phyloP scores from a whole-genome alignment of 306 rosid genomes.

The Dalbergia oliveri region DNA sequence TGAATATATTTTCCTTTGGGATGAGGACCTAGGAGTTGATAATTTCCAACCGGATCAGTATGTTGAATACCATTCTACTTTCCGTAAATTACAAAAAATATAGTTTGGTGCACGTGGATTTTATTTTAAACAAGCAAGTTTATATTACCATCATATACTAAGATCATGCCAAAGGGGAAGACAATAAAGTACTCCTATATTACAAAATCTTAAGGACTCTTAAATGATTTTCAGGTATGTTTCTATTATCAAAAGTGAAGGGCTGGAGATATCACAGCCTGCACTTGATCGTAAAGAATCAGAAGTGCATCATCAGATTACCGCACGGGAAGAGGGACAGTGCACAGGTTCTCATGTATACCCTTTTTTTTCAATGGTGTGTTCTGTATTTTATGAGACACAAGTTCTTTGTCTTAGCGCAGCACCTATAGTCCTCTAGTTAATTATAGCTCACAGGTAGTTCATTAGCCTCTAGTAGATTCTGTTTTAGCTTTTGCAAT shows the following conservation, averaged over 20 bases:
- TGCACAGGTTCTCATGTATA: slow-evolving; percentile 71
- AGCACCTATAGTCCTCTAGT: too few species aligned
- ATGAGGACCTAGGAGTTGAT: slow-evolving; percentile 95
- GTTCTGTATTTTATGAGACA: slow-evolving; percentile 10
- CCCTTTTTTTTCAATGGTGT: slow-evolving; percentile 6
- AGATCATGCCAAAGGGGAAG: background rate
- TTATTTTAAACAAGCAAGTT: background rate
- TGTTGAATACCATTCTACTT: slow-evolving; percentile 28
- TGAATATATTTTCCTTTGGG: slow-evolving; percentile 92
- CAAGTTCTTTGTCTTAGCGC: background rate
- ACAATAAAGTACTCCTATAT: background rate
- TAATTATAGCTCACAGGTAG: background rate
- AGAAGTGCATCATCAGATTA: slow-evolving; percentile 91
- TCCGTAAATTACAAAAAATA: background rate
- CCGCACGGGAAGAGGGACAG: slow-evolving; percentile 71
- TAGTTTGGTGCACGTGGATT: background rate
- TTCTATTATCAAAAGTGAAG: slow-evolving; percentile 73
- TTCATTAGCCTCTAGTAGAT: background rate
- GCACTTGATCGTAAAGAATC: slow-evolving; percentile 79
- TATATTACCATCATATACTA: background rate
- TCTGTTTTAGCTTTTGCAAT: background rate
- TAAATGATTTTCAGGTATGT: slow-evolving; percentile 61
- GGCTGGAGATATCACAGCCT: slow-evolving; percentile 93
- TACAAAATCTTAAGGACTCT: slow-evolving; percentile 11
- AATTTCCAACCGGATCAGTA: slow-evolving; percentile 77